Conservation (phyloP, 2,329 filamentous ascomycete genomes). For the Colletotrichum sp. region DNA sequence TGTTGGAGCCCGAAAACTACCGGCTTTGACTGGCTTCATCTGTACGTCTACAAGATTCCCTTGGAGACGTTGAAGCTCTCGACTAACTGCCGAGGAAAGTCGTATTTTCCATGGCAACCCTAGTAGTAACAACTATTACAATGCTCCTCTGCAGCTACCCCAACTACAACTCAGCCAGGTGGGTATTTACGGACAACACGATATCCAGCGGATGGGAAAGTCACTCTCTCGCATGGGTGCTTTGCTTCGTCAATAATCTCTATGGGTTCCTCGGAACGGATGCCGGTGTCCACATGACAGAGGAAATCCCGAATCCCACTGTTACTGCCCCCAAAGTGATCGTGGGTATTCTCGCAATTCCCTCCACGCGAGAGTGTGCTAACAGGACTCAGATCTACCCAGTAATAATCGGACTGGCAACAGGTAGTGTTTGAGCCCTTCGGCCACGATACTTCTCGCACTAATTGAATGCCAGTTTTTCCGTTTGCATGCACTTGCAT, state of each 20-base stretch:
- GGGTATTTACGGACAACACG: neutral
- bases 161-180: neutral
- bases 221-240: neutral
- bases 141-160: neutral
- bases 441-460: neutral
- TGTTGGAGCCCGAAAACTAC: neutral
- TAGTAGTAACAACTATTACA: neutral
- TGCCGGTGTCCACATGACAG: neutral
- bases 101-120: neutral
- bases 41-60: neutral
- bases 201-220: neutral
- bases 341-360: neutral
- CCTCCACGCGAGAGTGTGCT: neutral
- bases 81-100: neutral
- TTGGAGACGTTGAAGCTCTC: neutral
- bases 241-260: neutral
- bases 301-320: neutral
- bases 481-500: neutral
- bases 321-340: neutral
- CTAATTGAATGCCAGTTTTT: neutral
- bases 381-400: neutral
- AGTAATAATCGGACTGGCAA: neutral
- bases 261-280: neutral
- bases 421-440: neutral
- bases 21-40: neutral